Evolutionary conservation across 306 rosid genomes (phyloP).

Genomic region (Cicer arietinum): DNA sequence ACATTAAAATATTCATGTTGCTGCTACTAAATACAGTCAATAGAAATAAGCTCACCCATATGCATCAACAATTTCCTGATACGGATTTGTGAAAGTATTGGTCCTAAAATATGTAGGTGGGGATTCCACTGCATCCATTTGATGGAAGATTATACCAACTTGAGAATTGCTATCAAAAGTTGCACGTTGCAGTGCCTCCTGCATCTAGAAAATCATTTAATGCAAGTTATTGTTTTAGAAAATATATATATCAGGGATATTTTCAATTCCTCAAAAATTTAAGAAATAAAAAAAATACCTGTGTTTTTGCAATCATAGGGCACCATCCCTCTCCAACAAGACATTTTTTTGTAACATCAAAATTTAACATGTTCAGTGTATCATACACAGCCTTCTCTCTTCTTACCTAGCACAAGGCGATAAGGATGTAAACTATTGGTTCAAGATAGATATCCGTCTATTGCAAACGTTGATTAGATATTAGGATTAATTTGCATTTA

Average conservation of each 20-base stretch:
- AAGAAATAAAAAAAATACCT: constrained; percentile 56
- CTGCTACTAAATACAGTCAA: constrained; percentile 31
- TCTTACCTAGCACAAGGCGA: constrained; percentile 71
- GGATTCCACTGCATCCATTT: constrained; percentile 86
- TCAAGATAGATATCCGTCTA: constrained; percentile 36
- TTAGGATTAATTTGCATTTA: constrained; percentile 36
- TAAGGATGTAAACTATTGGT: constrained; percentile 50
- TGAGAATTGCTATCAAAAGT: constrained; percentile 97
- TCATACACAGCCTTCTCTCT: constrained; percentile 99
- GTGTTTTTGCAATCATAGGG: constrained; percentile 82
- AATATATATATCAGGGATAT: constrained; percentile 30
- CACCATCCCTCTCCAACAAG: constrained; percentile 99
- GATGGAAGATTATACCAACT: constrained; percentile 92
- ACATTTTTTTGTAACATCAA: constrained; percentile 98
- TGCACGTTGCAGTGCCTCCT: constrained; percentile 94
- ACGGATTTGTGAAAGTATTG: constrained; percentile 85
- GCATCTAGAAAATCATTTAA: constrained; percentile 69
- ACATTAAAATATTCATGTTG: constrained; percentile 36
- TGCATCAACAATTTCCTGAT: constrained; percentile 99
- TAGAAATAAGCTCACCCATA: constrained; percentile 80
- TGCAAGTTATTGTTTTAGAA: constrained; percentile 26
- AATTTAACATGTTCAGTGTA: constrained; percentile 92
- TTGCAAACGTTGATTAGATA: constrained; percentile 9
- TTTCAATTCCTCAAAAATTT: constrained; percentile 20
- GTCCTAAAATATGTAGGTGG: constrained; percentile 97